Conservation (phyloP, 306 rosid genomes). For the Rosa chinensis region DNA sequence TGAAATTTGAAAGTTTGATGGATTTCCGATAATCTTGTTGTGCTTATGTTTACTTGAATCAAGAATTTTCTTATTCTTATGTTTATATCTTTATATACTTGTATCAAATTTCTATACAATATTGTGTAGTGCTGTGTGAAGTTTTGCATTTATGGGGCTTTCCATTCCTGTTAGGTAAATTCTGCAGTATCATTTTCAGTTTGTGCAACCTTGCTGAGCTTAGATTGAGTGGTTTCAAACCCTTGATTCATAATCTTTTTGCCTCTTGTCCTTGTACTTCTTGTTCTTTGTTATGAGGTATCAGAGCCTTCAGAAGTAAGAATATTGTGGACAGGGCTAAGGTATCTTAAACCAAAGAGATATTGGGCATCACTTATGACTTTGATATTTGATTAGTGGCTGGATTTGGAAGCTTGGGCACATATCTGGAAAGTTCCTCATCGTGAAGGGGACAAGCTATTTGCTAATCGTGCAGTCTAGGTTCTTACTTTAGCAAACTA, state of each 20-base stretch:
- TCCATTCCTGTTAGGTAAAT: not conserved
- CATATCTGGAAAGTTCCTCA: not conserved
- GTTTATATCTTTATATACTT: not conserved
- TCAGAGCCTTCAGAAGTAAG: not conserved
- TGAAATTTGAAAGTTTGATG: not conserved
- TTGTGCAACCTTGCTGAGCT: not conserved
- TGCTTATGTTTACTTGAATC: not conserved
- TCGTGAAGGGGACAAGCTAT: not conserved
- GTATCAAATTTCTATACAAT: not conserved
- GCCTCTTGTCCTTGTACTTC: not conserved
- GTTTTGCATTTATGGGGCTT: not conserved
- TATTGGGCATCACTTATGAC: not conserved
- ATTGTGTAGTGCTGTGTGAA: not conserved
- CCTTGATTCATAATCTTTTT: not conserved
- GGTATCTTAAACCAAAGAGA: not conserved
- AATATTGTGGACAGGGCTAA: not conserved
- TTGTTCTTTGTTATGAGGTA: not conserved
- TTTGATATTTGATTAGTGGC: not conserved
- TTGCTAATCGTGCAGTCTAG: constrained; percentile 1
- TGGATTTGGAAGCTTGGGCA: not conserved
- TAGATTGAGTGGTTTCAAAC: not conserved
- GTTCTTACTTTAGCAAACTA: not conserved
- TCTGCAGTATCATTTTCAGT: not conserved
- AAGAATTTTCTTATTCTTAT: not conserved
- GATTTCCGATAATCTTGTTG: not conserved